Evolutionary conservation across 257 asterid species (phyloP).

Genomic region (Salvia rosmarinus): DNA sequence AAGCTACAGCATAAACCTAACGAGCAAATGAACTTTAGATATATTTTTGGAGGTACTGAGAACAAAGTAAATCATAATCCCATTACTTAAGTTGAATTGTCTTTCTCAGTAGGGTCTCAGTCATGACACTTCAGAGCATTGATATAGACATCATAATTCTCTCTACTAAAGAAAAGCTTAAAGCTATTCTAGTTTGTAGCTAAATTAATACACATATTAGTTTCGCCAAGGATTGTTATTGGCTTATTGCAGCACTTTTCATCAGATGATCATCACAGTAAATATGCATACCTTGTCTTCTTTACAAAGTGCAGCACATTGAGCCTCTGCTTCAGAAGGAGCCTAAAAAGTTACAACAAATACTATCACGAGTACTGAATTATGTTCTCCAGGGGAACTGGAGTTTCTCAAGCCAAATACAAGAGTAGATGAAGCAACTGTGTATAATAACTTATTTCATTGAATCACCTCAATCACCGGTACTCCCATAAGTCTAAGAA

Average conservation of each 20-base stretch:
- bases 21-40: conserved; percentile 30
- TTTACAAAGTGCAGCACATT: conserved; percentile 93
- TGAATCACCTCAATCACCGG: conserved; percentile 89
- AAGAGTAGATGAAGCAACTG: conserved; percentile 20
- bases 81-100: conserved; percentile 4
- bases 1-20: conserved; percentile 96
- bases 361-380: conserved; percentile 22
- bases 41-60: conserved; percentile 9
- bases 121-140: conserved; percentile 16
- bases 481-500: conserved; percentile 96
- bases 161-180: conserved; percentile 8
- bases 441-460: conserved; percentile 15
- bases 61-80: conserved; percentile 12
- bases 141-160: background rate
- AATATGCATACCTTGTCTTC: conserved; percentile 57
- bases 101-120: conserved; percentile 21
- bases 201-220: background rate
- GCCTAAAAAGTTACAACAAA: conserved; percentile 57
- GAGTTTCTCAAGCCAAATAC: conserved; percentile 13
- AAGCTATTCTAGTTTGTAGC: background rate
- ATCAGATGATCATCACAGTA: conserved; percentile 28
- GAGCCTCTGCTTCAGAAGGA: conserved; percentile 99
- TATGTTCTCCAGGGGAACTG: conserved; percentile 20
- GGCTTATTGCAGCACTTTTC: conserved; percentile 10
- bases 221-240: conserved; percentile 10